A percentile compares a stretch with the other conserved stretches of the same genome.
Evolutionary conservation across 1,284 basidiomycete genomes (phyloP).

Genomic region (Ceratobasidium sp.): DNA sequence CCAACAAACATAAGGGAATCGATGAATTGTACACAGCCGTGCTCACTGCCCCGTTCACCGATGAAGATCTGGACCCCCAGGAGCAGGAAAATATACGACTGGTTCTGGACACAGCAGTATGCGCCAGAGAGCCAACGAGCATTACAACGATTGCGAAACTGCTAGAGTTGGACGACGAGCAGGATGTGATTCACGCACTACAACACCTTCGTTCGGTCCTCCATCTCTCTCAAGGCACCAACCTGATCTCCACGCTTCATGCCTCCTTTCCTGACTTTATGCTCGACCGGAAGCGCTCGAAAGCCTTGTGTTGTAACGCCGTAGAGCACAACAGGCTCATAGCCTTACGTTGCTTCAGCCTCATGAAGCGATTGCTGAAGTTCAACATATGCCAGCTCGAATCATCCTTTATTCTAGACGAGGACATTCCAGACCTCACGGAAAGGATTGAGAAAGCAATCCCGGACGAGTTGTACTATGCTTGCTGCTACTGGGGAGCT

Average conservation of each 20-base stretch:
- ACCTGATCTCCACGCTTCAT: constrained; percentile 23
- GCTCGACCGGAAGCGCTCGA: constrained; percentile 18
- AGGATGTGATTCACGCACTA: neutral
- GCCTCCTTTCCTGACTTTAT: constrained; percentile 38
- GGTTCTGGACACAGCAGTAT: constrained; percentile 28
- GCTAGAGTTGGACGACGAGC: neutral
- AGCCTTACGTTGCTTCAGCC: constrained; percentile 2
- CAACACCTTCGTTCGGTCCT: constrained; percentile 31
- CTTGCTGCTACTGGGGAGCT: constrained; percentile 11
- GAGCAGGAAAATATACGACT: neutral
- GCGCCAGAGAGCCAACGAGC: constrained; percentile 24
- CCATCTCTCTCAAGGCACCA: constrained; percentile 3
- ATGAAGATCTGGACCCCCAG: neutral
- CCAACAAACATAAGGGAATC: neutral
- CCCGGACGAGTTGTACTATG: constrained; percentile 12
- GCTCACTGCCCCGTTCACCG: neutral
- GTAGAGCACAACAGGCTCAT: neutral
- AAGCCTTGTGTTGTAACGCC: neutral
- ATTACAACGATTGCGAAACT: constrained; percentile 11
- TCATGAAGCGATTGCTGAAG: constrained; percentile 1
- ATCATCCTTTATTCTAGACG: constrained; percentile 4
- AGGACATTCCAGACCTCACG: constrained; percentile 22
- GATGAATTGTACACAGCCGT: constrained; percentile 5
- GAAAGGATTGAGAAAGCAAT: neutral
- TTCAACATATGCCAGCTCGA: constrained; percentile 16